phyloP scores from a whole-genome alignment of 805 yeast genomes.

The Suhomyces kilbournensis region DNA sequence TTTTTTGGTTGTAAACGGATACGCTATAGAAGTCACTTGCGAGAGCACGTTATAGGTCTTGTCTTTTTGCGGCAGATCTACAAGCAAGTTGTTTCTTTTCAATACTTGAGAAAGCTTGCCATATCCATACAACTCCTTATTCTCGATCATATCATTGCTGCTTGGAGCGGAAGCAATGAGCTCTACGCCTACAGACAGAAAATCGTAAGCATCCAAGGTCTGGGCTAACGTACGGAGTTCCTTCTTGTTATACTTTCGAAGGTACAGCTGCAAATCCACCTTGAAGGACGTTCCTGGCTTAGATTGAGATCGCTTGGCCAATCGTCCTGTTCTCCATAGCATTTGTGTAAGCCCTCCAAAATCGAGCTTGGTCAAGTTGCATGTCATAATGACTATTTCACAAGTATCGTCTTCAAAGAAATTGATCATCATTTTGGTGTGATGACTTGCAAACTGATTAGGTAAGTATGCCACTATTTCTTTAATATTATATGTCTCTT shows the following conservation, averaged over 20 bases:
- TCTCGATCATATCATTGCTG: slow-evolving; percentile 13
- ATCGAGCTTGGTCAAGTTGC: slow-evolving; percentile 56
- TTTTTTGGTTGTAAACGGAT: slow-evolving; percentile 32
- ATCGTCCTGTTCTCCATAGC: slow-evolving; percentile 58
- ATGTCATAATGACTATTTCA: slow-evolving; percentile 57
- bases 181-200: slow-evolving; percentile 46
- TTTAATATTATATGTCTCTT: slow-evolving; percentile 19
- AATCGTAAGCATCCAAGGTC: slow-evolving; percentile 38
- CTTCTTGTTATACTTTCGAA: slow-evolving; percentile 39
- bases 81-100: slow-evolving; percentile 28
- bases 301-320: slow-evolving; percentile 11
- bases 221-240: slow-evolving; percentile 25
- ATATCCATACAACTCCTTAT: slow-evolving; percentile 43
- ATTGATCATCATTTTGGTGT: slow-evolving; percentile 66
- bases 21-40: slow-evolving; percentile 50
- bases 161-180: slow-evolving; percentile 59
- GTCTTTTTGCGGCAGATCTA: slow-evolving; percentile 7
- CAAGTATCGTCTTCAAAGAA: slow-evolving; percentile 43
- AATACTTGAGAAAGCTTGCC: slow-evolving; percentile 45
- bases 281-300: neutral
- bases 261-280: slow-evolving; percentile 46
- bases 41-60: slow-evolving; percentile 33
- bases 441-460: slow-evolving; percentile 49
- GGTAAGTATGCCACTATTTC: slow-evolving; percentile 34
- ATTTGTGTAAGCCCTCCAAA: slow-evolving; percentile 60